Evolutionary conservation across 208 protist genomes (phyloP).

Genomic region (Blechomonas ayalai): DNA sequence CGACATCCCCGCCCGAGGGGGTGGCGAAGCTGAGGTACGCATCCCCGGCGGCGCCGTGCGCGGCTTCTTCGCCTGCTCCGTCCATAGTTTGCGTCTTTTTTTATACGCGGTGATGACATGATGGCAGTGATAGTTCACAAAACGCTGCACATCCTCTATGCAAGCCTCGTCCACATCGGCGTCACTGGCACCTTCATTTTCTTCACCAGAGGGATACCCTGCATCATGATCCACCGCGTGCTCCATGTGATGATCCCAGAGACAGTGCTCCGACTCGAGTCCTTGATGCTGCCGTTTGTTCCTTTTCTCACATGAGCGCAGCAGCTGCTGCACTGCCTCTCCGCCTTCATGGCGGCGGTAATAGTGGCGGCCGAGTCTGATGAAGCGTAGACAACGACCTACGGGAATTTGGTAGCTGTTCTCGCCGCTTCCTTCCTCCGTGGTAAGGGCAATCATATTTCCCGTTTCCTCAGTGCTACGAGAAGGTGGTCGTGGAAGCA

Average conservation of each 20-base stretch:
- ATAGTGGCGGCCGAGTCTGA: constrained; percentile 11
- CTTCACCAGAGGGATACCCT: neutral
- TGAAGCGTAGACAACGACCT: constrained; percentile 22
- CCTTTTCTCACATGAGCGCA: neutral
- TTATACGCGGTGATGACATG: constrained; percentile 35
- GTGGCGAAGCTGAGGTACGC: too few relatives aligned
- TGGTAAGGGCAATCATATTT: too few relatives aligned
- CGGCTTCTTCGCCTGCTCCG: neutral
- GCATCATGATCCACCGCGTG: neutral
- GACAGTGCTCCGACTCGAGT: too few relatives aligned
- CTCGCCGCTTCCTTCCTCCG: too few relatives aligned
- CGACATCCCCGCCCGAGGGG: constrained; percentile 1
- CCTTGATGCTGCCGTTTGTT: too few relatives aligned
- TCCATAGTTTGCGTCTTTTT: neutral
- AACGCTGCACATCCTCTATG: constrained; percentile 17
- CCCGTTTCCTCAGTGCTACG: too few relatives aligned
- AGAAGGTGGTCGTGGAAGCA: too few relatives aligned
- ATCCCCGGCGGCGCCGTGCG: neutral
- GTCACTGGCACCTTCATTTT: neutral
- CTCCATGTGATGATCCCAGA: too few relatives aligned
- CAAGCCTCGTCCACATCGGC: neutral
- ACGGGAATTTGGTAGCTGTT: too few relatives aligned
- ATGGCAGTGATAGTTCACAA: constrained; percentile 64
- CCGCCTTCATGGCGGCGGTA: neutral
- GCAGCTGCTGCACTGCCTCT: neutral